Base-by-base conservation (phyloP, 306 rosid species). In the Medicago truncatula region DNA sequence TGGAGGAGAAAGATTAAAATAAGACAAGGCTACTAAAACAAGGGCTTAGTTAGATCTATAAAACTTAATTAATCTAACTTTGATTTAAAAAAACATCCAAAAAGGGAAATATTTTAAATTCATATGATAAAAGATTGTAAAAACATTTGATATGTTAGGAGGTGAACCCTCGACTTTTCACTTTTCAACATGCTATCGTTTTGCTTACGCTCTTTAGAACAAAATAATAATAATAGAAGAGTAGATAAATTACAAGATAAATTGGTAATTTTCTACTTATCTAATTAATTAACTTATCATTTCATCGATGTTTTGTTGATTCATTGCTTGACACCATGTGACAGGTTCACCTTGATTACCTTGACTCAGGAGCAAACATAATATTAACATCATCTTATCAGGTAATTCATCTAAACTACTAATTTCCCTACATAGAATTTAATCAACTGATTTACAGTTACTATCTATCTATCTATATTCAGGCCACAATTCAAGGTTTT, bases 291-390 rank as follows among this genome's bases (percentile, higher is more conserved):
- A 17, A 53, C 7, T 9, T 9, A 10, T n/a, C 9, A n/a, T 50
- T 7, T n/a, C 57, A n/a, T 10, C 20, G 7, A 15, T n/a, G 1
- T 50, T 50, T n/a, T n/a, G 20, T 15, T 50, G 56, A 6, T 4
- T 47, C n/a, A 49, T 49, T 49, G 18, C 8, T 49, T 49, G 54
- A 49, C 9, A 49, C 17, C 7, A 20, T 20, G 61, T 56, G 10
- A 59, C 85, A 95, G 98, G 98, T 95, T 20, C 98, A 95, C 76
- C 83, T 92, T 73, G 98, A 90, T 86, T 95, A 95, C 80, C 96
- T 95, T 75, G 86, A 87, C 38, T 93, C 97, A 58, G 98, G 98
- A 21, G 98, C 97, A 71, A 95, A 86, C 87, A 85, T 95, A 78
- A 87, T 95, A 44, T 44, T 81, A 20, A 92, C 96, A 31, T 93